Evolutionary conservation across 805 yeast species (phyloP), one percentile per base, ranked within the genome.

Genomic region (Pichia nanzhaoensis): DNA sequence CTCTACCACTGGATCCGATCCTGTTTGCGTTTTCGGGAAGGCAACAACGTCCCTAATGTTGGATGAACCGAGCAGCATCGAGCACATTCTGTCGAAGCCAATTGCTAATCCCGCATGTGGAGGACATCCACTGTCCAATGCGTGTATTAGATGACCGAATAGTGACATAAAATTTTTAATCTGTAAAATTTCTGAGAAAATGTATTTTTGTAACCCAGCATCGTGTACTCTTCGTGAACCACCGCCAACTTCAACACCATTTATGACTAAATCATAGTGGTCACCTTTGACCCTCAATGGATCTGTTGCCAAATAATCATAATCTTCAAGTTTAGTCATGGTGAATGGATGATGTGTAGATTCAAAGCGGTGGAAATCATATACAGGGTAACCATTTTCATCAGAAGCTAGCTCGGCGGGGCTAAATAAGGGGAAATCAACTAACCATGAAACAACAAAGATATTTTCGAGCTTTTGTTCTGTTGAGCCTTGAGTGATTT

Each of bases 331-430:
- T 32, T 80, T 73, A 1, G 82, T 84, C 98, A 93, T 93, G 0
- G 99, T 93, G 66, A 93, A 93, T 4, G 99, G 99, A 60, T 93
- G 99, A 59, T 93, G 99, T 0, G 97, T 90, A 0, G 98, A 77
- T 34, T 74, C 78, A 40, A 70, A 71, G 9, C 59, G 54, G 1
- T 54, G 44, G 33, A 51, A 59, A 55, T 78, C 74, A 58, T 88
- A 91, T 1, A 40, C 51, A 2, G 97, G 96, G 54, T 77, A 87
- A 12, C 52, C 52, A 24, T 24, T 24, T 14, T 49, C 46, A 4
- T 47, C 39, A 1, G 54, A 35, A 8, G 53, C 58, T 1, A 54
- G 39, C 51, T 82, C 90, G 5, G 65, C 58, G 0, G 99, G 99
- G 47, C 82, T 82, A 63, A 93, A 93, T 12, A 93, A 68, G 1